phyloP scores from a whole-genome alignment of 2,329 filamentous ascomycete genomes.

The Polychaeton citri region DNA sequence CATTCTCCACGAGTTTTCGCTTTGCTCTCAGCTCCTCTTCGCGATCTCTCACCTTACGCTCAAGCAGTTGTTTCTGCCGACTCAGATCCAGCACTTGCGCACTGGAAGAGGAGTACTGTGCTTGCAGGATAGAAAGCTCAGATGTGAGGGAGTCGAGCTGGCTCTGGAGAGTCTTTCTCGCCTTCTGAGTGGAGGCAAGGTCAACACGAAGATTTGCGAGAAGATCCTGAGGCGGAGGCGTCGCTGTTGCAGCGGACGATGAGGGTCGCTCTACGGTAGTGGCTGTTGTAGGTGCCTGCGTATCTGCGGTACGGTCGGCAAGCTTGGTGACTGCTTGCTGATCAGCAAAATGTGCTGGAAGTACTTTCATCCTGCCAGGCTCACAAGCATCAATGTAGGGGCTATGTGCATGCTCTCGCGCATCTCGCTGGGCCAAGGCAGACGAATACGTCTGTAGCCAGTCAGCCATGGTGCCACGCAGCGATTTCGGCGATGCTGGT shows the following conservation, averaged over 20 bases:
- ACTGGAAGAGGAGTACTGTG: conserved; percentile 45
- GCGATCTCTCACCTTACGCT: conserved; percentile 58
- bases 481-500: too few relatives aligned
- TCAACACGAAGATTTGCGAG: conserved; percentile 45
- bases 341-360: neutral
- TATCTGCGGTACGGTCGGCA: conserved; percentile 28
- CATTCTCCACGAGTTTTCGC: conserved; percentile 67
- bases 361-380: too few relatives aligned
- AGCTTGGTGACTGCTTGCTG: conserved; percentile 28
- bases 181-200: conserved; percentile 62
- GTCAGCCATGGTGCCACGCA: conserved; percentile 42
- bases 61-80: conserved; percentile 47
- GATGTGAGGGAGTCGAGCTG: conserved; percentile 49
- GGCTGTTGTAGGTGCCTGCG: conserved; percentile 6
- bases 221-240: conserved; percentile 47
- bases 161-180: conserved; percentile 53
- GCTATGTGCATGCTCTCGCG: conserved; percentile 50
- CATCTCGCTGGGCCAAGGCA: conserved; percentile 58
- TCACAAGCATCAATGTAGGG: conserved; percentile 69
- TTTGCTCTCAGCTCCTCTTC: conserved; percentile 80
- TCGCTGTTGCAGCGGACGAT: conserved; percentile 34
- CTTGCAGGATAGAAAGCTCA: conserved; percentile 51
- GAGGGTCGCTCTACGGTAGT: conserved; percentile 17
- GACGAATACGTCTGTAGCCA: conserved; percentile 74
- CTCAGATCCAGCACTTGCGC: conserved; percentile 50